phyloP scores from a whole-genome alignment of 257 asterid species.

The Avicennia marina region DNA sequence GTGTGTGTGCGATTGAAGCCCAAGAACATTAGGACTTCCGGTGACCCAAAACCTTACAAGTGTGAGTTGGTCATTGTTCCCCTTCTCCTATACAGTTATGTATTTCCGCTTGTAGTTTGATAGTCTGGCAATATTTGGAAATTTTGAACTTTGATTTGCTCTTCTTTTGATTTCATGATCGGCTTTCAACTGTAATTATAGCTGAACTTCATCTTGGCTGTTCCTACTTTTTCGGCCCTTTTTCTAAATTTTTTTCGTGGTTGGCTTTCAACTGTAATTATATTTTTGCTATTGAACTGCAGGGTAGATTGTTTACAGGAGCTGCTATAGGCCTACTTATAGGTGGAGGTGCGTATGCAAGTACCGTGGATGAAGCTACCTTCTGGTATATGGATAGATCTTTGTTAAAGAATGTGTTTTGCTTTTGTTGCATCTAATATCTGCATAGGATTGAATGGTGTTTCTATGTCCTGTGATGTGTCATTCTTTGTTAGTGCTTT shows the following conservation, averaged over 20 bases:
- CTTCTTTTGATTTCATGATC: neutral
- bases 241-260: no score
- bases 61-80: neutral
- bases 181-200: neutral
- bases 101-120: neutral
- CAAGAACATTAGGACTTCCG: neutral
- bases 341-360: slow-evolving; percentile 96
- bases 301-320: slow-evolving; percentile 92
- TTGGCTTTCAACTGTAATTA: neutral
- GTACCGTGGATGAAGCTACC: slow-evolving; percentile 98
- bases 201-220: neutral
- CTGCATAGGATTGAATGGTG: neutral
- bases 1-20: neutral
- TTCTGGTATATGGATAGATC: slow-evolving; percentile 52
- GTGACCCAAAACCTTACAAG: neutral
- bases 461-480: slow-evolving; percentile 8
- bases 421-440: neutral
- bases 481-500: neutral
- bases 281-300: slow-evolving; percentile 26
- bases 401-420: neutral
- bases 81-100: neutral
- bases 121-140: neutral
- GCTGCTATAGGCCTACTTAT: slow-evolving; percentile 82
- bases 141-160: neutral
- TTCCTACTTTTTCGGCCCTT: no score